These are phyloP conservation scores for Dryas octopetala DNA, from an alignment of 306 rosid genomes.

Conservation along the genomic window DNA sequence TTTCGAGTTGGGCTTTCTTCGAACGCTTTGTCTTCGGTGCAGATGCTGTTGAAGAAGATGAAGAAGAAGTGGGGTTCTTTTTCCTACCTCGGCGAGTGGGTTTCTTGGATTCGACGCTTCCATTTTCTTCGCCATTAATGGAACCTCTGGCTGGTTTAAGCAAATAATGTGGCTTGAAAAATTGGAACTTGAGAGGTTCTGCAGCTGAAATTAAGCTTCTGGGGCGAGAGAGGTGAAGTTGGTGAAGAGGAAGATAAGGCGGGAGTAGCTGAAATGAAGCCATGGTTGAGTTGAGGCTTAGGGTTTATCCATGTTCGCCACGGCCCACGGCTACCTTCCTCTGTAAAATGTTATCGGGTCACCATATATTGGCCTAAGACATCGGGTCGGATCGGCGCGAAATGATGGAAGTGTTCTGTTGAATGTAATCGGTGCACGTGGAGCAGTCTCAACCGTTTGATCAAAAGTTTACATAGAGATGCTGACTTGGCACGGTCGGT, in stretches of 20 bases:
- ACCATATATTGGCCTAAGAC: not conserved
- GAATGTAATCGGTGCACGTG: not conserved
- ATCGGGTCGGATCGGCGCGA: not conserved
- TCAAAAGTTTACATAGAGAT: not conserved
- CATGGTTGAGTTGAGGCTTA: conserved; percentile 44
- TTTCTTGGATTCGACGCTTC: conserved; percentile 37
- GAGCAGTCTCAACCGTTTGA: not conserved
- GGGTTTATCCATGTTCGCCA: conserved; percentile 48
- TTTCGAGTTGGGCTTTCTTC: conserved; percentile 35
- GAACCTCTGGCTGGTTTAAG: conserved; percentile 37
- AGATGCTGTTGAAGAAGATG: conserved; percentile 9
- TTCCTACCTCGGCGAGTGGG: conserved; percentile 68
- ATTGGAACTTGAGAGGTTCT: conserved; percentile 6
- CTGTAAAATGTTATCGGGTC: conserved; percentile 28
- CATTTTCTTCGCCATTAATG: conserved; percentile 38
- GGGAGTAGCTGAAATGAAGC: conserved; percentile 47
- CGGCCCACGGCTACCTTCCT: too few relatives aligned
- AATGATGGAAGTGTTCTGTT: not conserved
- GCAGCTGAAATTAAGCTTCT: conserved; percentile 1
- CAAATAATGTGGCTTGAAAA: conserved; percentile 7
- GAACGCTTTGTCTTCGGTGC: conserved; percentile 39
- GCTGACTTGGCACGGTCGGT: not conserved
- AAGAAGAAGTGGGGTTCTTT: conserved; percentile 34
- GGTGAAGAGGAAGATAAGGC: conserved; percentile 25
- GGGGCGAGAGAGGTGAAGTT: conserved; percentile 19